phyloP scores from a whole-genome alignment of 1,284 basidiomycete species.

The Trametes hirsuta region DNA sequence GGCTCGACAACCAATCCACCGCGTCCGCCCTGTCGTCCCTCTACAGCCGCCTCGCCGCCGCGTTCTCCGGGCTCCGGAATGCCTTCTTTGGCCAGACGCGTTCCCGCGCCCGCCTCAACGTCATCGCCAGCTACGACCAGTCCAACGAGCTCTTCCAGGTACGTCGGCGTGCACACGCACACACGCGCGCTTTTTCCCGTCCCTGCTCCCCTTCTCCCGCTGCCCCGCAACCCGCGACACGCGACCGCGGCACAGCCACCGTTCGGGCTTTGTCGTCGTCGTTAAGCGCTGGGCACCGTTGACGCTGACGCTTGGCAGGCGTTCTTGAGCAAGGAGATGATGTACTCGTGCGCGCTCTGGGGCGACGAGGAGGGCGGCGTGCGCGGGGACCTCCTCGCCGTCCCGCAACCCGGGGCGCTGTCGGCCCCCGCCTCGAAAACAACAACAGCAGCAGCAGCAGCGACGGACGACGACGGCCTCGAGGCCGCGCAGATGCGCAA shows the following conservation, averaged over 20 bases:
- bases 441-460: not conserved
- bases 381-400: constrained; percentile 53
- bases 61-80: constrained; percentile 75
- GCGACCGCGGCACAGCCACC: too few species aligned
- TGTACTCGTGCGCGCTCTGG: constrained; percentile 90
- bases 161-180: constrained; percentile 4
- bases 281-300: not conserved
- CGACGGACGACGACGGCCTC: constrained; percentile 59
- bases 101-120: constrained; percentile 80
- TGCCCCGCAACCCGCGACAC: not conserved
- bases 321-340: constrained; percentile 89
- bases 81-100: constrained; percentile 81
- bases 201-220: not conserved
- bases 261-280: too few species aligned
- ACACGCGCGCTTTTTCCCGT: not conserved
- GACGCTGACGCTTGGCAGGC: constrained; percentile 44
- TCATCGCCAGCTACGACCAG: constrained; percentile 89
- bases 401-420: too few species aligned
- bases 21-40: constrained; percentile 69
- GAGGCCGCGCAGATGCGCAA: constrained; percentile 85
- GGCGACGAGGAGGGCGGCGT: constrained; percentile 71
- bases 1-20: constrained; percentile 80
- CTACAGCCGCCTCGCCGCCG: constrained; percentile 67
- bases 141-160: constrained; percentile 82
- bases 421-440: too few species aligned